Base-by-base conservation (phyloP, 768 basidiomycete genomes). In the Termitomyces sp. region DNA sequence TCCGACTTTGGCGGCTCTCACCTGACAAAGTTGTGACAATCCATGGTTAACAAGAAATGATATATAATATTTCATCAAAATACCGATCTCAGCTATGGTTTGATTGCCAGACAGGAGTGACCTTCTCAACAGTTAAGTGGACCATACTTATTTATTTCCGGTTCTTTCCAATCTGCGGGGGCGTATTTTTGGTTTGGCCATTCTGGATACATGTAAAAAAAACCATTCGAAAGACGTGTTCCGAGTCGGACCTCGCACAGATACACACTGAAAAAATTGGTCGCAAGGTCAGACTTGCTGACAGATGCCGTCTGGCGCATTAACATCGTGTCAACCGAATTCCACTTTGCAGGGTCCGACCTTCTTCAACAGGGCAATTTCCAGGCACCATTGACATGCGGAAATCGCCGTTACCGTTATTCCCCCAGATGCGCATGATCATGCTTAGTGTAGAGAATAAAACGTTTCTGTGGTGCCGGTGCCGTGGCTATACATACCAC, bases 11-110 rank as follows among this genome's bases (percentile, higher is more conserved):
- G 30, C 62, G 62, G 62, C 57, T 24, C 39, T 30, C 51, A 18
- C 54, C 55, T 50, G 22, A 36, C 49, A 57, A 53, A 57, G 55
- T 45, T 41, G 50, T 47, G 54, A 53, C 57, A 42, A 42, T 42
- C 8, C 6, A 42, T 55, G 59, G 61, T 58, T 58, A 60, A 45
- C 39, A 56, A 33, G 46, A 60, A 55, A 53, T 63, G 62, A 63
- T 63, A 57, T 47, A 58, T 36, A 39, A 58, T 60, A 54, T 58
- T 60, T 57, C 57, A 63, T 60, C 57, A 56, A 55, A 37, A 48
- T 30, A 48, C 54, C 44, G 54, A 53, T 53, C 24, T 36, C 9
- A 58, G 27, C 54, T 24, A 18, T 22, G 33, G 34, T 59, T 59
- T 59, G 58, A 62, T 62, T 57, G 61, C 55, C 59, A 60, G 53